A percentile compares a stretch with the other conserved stretches of the same genome.
These are phyloP conservation scores for Cyclotella sp. DNA, from an alignment of 108 stramenopile species.

Conservation along the genomic window DNA sequence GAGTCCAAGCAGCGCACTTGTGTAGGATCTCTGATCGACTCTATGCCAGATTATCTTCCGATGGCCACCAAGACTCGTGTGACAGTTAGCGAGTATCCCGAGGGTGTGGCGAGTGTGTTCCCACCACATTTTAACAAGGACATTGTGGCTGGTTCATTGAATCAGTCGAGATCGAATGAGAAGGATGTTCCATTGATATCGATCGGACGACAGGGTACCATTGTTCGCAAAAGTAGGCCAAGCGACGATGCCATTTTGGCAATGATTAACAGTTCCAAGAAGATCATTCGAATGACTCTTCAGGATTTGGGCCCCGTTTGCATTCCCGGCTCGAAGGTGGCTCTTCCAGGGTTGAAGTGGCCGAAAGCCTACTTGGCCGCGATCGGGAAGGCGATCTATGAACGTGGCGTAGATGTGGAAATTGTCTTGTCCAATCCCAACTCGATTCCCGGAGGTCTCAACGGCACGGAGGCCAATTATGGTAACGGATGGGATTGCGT, in stretches of 20 bases:
- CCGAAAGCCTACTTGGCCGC: slow-evolving; percentile 44
- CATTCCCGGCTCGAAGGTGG: slow-evolving; percentile 45
- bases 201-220: slow-evolving; percentile 47
- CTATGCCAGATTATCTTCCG: slow-evolving; percentile 58
- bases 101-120: slow-evolving; percentile 23
- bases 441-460: slow-evolving; percentile 50
- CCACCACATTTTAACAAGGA: slow-evolving; percentile 41
- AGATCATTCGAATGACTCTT: slow-evolving; percentile 49
- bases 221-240: slow-evolving; percentile 31
- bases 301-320: slow-evolving; percentile 60
- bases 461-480: slow-evolving; percentile 59
- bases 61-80: slow-evolving; percentile 43
- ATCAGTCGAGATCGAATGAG: neutral
- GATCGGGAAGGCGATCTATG: slow-evolving; percentile 46
- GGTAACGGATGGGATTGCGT: slow-evolving; percentile 72
- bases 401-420: slow-evolving; percentile 51
- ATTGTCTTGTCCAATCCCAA: slow-evolving; percentile 53
- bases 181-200: slow-evolving; percentile 46
- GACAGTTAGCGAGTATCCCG: slow-evolving; percentile 53
- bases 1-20: slow-evolving; percentile 57
- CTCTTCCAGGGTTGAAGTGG: slow-evolving; percentile 50
- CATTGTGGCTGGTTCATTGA: slow-evolving; percentile 11
- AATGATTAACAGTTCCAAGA: slow-evolving; percentile 54
- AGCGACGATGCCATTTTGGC: slow-evolving; percentile 59
- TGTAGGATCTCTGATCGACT: slow-evolving; percentile 58